phyloP scores from a whole-genome alignment of 2,329 filamentous ascomycete species.

The Emericellopsis cladophorae region DNA sequence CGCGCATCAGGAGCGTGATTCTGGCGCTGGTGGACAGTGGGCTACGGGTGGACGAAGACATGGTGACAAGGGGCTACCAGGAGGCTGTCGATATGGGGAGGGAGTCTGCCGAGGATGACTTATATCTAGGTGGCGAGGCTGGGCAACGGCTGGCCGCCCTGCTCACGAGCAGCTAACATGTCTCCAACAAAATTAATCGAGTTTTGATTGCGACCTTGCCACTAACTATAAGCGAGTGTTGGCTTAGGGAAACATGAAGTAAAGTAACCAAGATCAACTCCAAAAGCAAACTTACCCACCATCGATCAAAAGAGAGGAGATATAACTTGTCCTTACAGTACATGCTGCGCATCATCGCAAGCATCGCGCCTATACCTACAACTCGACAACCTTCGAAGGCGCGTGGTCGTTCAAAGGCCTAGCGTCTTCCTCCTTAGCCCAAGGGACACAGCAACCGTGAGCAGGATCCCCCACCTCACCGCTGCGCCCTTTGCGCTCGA shows the following conservation, averaged over 20 bases:
- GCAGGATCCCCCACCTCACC: conserved; percentile 31
- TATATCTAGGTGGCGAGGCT: conserved; percentile 47
- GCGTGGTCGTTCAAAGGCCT: conserved; percentile 14
- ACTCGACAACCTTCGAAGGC: no score
- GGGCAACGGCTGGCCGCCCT: conserved; percentile 36
- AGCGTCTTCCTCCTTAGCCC: conserved; percentile 19
- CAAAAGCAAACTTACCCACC: no score
- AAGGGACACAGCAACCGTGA: conserved; percentile 17
- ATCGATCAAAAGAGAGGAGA: no score
- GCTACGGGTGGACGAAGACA: conserved; percentile 80
- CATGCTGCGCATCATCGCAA: no score
- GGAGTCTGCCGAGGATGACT: conserved; percentile 43
- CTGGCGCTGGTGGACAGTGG: conserved; percentile 72
- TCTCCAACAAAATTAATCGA: neutral
- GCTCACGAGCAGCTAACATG: conserved; percentile 5
- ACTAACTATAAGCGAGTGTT: no score
- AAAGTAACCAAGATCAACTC: no score
- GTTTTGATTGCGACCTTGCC: neutral
- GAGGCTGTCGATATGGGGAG: conserved; percentile 66
- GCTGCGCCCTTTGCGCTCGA: conserved; percentile 35
- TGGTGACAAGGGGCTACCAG: conserved; percentile 70
- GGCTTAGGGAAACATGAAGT: no score
- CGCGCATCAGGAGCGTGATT: conserved; percentile 69
- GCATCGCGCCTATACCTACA: no score
- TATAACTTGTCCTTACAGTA: no score